Percentiles rank a stretch among this genome's conserved stretches.
Evolutionary conservation across 352 stramenopile species (phyloP).

Genomic region (Phytophthora citricola): DNA sequence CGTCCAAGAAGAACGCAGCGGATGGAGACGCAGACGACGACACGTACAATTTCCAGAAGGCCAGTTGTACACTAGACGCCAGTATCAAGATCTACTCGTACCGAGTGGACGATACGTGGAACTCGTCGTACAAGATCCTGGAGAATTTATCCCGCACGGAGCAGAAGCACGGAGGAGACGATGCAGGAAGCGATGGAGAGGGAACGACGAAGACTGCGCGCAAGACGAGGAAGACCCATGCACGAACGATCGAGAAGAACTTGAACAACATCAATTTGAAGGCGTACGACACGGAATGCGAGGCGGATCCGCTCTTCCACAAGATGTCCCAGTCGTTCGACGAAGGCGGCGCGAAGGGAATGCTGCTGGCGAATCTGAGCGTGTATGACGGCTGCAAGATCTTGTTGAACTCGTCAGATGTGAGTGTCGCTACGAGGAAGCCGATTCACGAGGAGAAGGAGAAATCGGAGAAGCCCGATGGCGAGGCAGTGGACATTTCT

Average conservation of each 20-base stretch:
- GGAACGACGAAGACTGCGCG: constrained; percentile 38
- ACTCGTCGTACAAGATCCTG: constrained; percentile 97
- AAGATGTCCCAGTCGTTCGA: constrained; percentile 95
- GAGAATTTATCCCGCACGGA: constrained; percentile 95
- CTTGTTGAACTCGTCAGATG: constrained; percentile 80
- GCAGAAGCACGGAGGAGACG: constrained; percentile 52
- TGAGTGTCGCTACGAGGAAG: constrained; percentile 68
- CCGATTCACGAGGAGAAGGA: constrained; percentile 31
- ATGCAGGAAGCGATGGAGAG: constrained; percentile 36
- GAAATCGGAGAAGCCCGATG: constrained; percentile 14
- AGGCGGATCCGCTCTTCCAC: constrained; percentile 92
- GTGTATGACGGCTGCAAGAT: constrained; percentile 91
- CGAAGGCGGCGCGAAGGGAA: constrained; percentile 91
- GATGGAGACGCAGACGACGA: constrained; percentile 49
- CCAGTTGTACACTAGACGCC: constrained; percentile 97
- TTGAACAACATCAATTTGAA: constrained; percentile 90
- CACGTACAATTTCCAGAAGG: constrained; percentile 97
- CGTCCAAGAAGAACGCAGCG: constrained; percentile 46
- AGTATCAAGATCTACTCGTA: constrained; percentile 99
- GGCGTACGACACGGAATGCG: constrained; percentile 86
- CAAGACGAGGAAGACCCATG: constrained; percentile 59
- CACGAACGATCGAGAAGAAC: constrained; percentile 88
- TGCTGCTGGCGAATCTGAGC: constrained; percentile 93
- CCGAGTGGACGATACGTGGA: constrained; percentile 98
- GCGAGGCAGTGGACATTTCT: constrained; percentile 1